These are phyloP conservation scores for Aspergillus biplanus DNA, from an alignment of 495 filamentous ascomycete species.

Conservation along the genomic window DNA sequence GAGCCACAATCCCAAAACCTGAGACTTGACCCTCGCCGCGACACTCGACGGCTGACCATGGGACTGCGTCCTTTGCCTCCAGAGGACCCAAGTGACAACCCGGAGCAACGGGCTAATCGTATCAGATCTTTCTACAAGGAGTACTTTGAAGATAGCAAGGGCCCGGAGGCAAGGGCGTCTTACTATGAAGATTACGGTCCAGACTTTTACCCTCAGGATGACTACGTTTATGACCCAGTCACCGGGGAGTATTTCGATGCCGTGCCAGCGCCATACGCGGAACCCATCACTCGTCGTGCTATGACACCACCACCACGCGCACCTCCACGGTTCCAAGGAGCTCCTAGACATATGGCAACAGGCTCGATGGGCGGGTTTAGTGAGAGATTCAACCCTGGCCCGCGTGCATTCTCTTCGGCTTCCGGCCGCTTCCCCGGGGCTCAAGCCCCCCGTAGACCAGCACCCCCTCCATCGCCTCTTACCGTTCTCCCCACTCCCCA, in stretches of 20 bases:
- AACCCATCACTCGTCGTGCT: slow-evolving; percentile 83
- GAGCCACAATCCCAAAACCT: slow-evolving; percentile 30
- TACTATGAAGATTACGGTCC: slow-evolving; percentile 75
- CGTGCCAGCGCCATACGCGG: slow-evolving; percentile 66
- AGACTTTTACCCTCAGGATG: slow-evolving; percentile 59
- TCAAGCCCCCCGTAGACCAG: slow-evolving; percentile 57
- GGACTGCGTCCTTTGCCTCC: slow-evolving; percentile 92
- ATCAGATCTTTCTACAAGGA: slow-evolving; percentile 99
- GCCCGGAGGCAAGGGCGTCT: slow-evolving; percentile 39
- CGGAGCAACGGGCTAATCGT: slow-evolving; percentile 91
- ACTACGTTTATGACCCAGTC: slow-evolving; percentile 71
- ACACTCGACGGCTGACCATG: slow-evolving; percentile 78
- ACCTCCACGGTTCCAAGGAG: slow-evolving; percentile 70
- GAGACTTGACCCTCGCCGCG: slow-evolving; percentile 48
- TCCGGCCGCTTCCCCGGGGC: slow-evolving; percentile 60
- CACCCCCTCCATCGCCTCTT: slow-evolving; percentile 76
- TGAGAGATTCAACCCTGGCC: slow-evolving; percentile 46
- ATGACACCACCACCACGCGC: slow-evolving; percentile 94
- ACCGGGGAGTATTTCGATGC: slow-evolving; percentile 75
- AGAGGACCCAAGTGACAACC: slow-evolving; percentile 81
- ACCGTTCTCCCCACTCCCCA: slow-evolving; percentile 81
- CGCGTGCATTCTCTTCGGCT: slow-evolving; percentile 70
- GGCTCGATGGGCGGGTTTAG: slow-evolving; percentile 49
- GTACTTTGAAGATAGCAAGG: slow-evolving; percentile 90
- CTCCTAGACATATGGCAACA: slow-evolving; percentile 48